Evolutionary conservation across 768 basidiomycete species (phyloP), one percentile per base, ranked within the genome.

Genomic region (Holtermannia corniformis): DNA sequence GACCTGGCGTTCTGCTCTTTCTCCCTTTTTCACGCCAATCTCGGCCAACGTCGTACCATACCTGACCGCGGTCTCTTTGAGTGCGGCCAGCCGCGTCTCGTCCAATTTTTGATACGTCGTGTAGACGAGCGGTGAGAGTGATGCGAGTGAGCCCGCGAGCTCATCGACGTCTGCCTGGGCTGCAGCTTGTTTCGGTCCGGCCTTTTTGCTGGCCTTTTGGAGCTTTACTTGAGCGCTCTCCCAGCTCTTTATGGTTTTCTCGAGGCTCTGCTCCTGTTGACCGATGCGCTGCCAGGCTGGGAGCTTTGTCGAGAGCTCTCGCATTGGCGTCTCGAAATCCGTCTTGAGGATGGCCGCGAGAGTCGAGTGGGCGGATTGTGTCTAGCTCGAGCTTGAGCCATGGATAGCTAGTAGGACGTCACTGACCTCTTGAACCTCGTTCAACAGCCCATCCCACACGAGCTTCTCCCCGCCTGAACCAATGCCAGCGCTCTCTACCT

Each of bases 21-120:
- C 68, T 26, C 66, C 61, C 46, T 67, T 60, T 43, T 58, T 56
- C 4, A 54, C 50, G 1, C 68, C 64, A 48, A 65, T 59, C 42
- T 74, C 72, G 2, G 59, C 60, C 47, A 58, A 51, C 21, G 65
- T 56, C 10, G 71, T 74, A 21, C 68, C 68, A 61, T 63, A 74
- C 43, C 70, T 58, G 13, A 72, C 65, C 16, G 64, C 49, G 21
- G 70, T 46, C 55, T 74, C 71, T 49, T 74, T 74, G 32, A 72
- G 49, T 13, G 46, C 49, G 12, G 52, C 52, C 43, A 74, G 49
- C 20, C 72, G 57, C 25, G 60, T 59, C 45, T 63, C 63, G 19
- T 72, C 71, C 28, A 69, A 45, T 20, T 54, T 20, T 42, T 74
- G 72, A 49, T 66, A 70, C 5, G 67, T 62, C 1, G 62, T 60